Base-by-base conservation (phyloP, 2,329 filamentous ascomycete species). In the Phialophora tarda region DNA sequence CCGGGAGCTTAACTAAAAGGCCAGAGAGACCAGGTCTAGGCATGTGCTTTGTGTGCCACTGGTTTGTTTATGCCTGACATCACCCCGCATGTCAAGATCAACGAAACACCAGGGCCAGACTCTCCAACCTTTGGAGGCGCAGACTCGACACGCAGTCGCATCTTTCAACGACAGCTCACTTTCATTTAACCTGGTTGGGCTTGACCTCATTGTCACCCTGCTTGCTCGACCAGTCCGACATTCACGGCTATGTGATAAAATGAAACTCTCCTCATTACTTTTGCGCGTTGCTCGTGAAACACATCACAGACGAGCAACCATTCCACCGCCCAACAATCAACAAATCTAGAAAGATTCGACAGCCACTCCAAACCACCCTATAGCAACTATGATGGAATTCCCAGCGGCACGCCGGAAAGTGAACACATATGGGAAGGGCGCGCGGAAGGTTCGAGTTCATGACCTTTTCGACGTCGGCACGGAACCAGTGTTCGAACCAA, bases 371-470 rank as follows among this genome's bases (percentile, higher is more conserved):
- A 23, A 34, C 8, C 38, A 11, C 44, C 60, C 32, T 8, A 14
- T 26, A 47, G 51, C 12, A 41, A 66, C n/a, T 17, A 69, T 71
- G 69, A 71, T 71, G 69, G 67, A 71, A 14, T 24, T 62, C 48
- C 66, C 60, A 38, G 21, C 32, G 32, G 44, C 26, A 24, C 72
- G 71, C 68, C 77, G 76, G 59, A 77, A 74, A 64, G 66, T 72
- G 59, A 75, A 76, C 57, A 80, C 78, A 10, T 81, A 81, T 68
- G 77, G 79, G 62, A 78, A 77, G 68, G 65, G 58, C 4, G 28
- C 41, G 17, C 64, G 66, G 58, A 66, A 65, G 38, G 28, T 67
- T 30, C 47, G 64, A n/a, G 66, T 71, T 4, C 69, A 69, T 47
- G 67, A 71, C 51, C 62, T 71, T 23, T 71, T 71, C 53, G 66